These are phyloP conservation scores for Pichia membranifaciens DNA, from an alignment of 805 yeast genomes.

Conservation along the genomic window DNA sequence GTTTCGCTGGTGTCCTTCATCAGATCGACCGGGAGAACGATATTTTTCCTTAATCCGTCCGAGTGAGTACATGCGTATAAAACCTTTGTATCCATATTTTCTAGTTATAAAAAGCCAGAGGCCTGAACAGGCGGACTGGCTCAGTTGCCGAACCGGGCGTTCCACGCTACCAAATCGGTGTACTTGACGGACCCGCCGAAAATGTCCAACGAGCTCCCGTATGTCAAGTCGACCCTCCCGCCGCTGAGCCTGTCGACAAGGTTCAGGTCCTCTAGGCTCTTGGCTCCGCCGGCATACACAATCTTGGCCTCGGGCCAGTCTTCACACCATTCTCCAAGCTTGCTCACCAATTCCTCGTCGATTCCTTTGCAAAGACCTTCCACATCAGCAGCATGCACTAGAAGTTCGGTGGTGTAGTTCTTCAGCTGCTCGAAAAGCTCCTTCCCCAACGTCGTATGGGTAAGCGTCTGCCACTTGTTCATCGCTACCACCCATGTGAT, in stretches of 20 bases:
- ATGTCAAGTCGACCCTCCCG: conserved; percentile 88
- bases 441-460: conserved; percentile 51
- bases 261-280: conserved; percentile 58
- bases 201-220: conserved; percentile 87
- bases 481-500: conserved; percentile 88
- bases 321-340: conserved; percentile 67
- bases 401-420: conserved; percentile 73
- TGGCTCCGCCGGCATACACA: conserved; percentile 98
- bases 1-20: background rate
- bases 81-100: no score
- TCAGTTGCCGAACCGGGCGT: conserved; percentile 23
- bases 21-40: background rate
- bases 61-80: no score
- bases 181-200: conserved; percentile 91
- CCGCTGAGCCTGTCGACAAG: conserved; percentile 61
- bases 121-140: no score
- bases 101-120: no score
- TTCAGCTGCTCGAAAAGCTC: conserved; percentile 51
- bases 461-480: conserved; percentile 94
- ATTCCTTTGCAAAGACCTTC: conserved; percentile 95
- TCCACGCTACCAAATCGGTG: conserved; percentile 74
- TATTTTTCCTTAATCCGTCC: conserved; percentile 2
- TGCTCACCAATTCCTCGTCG: conserved; percentile 68
- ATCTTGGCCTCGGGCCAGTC: conserved; percentile 52
- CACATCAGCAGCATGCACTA: conserved; percentile 97